phyloP scores from a whole-genome alignment of 306 rosid genomes.

The Delonix regia region DNA sequence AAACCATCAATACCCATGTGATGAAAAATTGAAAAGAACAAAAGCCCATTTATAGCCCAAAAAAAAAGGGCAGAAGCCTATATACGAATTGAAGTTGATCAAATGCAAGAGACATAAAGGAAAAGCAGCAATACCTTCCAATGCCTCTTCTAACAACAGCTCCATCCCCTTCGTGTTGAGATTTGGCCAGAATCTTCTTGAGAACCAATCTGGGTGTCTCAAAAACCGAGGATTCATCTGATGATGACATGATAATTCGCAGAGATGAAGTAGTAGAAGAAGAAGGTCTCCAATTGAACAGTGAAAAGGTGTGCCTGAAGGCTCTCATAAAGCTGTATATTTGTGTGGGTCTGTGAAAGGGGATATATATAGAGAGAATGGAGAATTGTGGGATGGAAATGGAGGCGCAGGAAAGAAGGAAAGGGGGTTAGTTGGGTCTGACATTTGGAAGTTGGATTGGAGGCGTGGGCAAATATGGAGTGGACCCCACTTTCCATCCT shows the following conservation, averaged over 20 bases:
- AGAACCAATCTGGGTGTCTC: slow-evolving; percentile 58
- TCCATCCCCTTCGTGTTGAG: slow-evolving; percentile 55
- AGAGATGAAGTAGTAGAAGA: neutral
- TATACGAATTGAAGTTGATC: neutral
- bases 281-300: slow-evolving; percentile 10
- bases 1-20: too few relatives aligned
- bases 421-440: slow-evolving; percentile 31
- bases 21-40: too few relatives aligned
- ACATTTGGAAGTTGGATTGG: slow-evolving; percentile 29
- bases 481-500: slow-evolving; percentile 44
- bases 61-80: too few relatives aligned
- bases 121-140: slow-evolving; percentile 39
- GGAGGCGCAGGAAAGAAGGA: slow-evolving; percentile 11
- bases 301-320: slow-evolving; percentile 10
- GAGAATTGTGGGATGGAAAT: neutral
- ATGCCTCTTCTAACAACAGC: slow-evolving; percentile 56
- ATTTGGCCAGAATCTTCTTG: slow-evolving; percentile 46
- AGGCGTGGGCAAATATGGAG: slow-evolving; percentile 17
- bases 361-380: neutral
- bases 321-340: slow-evolving; percentile 15
- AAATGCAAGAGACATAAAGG: neutral
- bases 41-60: too few relatives aligned
- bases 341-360: neutral
- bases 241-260: slow-evolving; percentile 37
- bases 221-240: slow-evolving; percentile 28